Conservation (phyloP, 495 filamentous ascomycete genomes). For the Talaromyces borbonicus region DNA sequence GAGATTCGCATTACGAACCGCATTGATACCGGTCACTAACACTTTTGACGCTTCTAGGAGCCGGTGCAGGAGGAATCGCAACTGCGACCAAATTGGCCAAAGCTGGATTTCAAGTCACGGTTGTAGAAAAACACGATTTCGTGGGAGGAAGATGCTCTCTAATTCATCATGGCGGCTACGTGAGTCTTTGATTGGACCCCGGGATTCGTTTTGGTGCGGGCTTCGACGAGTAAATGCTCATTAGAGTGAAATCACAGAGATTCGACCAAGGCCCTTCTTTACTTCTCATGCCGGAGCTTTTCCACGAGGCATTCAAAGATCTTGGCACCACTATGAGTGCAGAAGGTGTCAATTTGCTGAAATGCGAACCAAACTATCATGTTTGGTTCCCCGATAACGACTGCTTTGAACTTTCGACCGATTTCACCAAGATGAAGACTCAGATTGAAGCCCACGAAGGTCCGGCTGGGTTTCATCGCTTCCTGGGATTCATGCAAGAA, state of each 20-base stretch:
- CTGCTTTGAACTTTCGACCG: conserved; percentile 46
- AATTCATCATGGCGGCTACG: conserved; percentile 43
- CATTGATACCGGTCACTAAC: background rate
- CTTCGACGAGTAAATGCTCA: no score
- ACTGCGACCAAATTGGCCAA: conserved; percentile 58
- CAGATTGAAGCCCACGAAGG: conserved; percentile 60
- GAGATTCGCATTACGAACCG: background rate
- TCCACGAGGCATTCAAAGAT: conserved; percentile 52
- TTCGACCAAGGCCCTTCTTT: conserved; percentile 67
- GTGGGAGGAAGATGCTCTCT: conserved; percentile 57
- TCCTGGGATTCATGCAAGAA: conserved; percentile 51
- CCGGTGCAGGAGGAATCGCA: conserved; percentile 57
- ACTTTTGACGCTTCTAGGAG: conserved; percentile 28
- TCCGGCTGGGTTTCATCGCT: conserved; percentile 50
- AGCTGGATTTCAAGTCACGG: conserved; percentile 53
- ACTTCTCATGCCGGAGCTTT: conserved; percentile 55
- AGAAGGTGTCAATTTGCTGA: conserved; percentile 50
- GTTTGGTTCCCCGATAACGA: conserved; percentile 57
- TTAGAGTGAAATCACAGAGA: conserved; percentile 39
- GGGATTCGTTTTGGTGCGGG: no score
- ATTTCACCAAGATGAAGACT: conserved; percentile 52
- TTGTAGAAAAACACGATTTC: conserved; percentile 59
- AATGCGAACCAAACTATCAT: conserved; percentile 63
- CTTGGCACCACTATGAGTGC: conserved; percentile 48
- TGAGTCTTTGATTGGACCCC: conserved; percentile 14